phyloP scores from a whole-genome alignment of 2,329 filamentous ascomycete genomes.

The Sordariomycetes sp. region DNA sequence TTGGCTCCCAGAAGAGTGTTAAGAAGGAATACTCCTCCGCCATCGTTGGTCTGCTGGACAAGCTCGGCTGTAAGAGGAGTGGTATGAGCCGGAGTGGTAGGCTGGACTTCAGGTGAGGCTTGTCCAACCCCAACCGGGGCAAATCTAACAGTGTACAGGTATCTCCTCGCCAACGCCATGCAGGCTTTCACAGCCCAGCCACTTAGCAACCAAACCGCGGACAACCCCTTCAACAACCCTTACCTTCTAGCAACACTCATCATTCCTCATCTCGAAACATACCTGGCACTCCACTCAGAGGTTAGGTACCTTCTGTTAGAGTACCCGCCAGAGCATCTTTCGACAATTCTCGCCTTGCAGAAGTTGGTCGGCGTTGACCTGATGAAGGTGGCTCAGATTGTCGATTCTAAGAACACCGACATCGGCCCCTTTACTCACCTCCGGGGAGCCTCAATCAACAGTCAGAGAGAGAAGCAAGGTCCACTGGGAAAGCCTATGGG shows the following conservation, averaged over 20 bases:
- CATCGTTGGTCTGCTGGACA: conserved; percentile 44
- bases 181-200: conserved; percentile 45
- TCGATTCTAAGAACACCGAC: conserved; percentile 32
- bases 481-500: conserved; percentile 2
- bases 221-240: conserved; percentile 45
- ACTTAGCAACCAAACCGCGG: conserved; percentile 36
- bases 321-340: conserved; percentile 46
- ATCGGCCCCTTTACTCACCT: conserved; percentile 27
- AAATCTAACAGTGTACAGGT: conserved; percentile 27
- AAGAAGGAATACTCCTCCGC: conserved; percentile 36
- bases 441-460: conserved; percentile 21
- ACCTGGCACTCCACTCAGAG: conserved; percentile 41
- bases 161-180: conserved; percentile 51
- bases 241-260: conserved; percentile 47
- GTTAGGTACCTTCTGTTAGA: conserved; percentile 50
- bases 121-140: not conserved
- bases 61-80: conserved; percentile 39
- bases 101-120: conserved; percentile 46
- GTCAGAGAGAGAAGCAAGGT: conserved; percentile 7
- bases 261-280: conserved; percentile 51
- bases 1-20: conserved; percentile 48
- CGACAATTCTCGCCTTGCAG: conserved; percentile 48
- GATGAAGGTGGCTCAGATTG: conserved; percentile 49
- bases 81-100: conserved; percentile 43
- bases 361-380: conserved; percentile 45